phyloP scores from a whole-genome alignment of 2,329 filamentous ascomycete species.

The Ustulina deusta region DNA sequence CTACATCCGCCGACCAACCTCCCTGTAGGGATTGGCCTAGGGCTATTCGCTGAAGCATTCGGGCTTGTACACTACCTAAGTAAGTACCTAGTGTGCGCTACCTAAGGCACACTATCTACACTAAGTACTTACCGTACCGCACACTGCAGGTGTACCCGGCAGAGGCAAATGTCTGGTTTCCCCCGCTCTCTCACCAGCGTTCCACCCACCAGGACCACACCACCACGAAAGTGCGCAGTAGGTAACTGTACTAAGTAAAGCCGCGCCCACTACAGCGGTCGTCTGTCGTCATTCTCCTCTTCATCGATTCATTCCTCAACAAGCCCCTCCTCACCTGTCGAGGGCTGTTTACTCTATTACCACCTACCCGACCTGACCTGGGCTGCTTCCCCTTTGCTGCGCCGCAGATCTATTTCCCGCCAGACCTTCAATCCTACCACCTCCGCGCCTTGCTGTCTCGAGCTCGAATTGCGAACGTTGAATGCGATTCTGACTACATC shows the following conservation, averaged over 20 bases:
- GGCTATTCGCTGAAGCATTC: conserved; percentile 1
- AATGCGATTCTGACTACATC: conserved; percentile 18
- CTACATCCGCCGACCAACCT: not conserved
- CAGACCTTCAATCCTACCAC: conserved; percentile 15
- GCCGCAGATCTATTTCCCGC: conserved; percentile 20
- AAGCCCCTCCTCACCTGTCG: conserved; percentile 13
- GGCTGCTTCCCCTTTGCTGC: conserved; percentile 23
- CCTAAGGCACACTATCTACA: not conserved
- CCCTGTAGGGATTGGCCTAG: not conserved
- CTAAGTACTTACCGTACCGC: not conserved
- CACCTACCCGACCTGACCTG: conserved; percentile 2
- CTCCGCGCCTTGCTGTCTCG: conserved; percentile 18
- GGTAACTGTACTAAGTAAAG: conserved; percentile 12
- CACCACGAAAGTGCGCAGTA: conserved; percentile 1
- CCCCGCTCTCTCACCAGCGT: conserved; percentile 32
- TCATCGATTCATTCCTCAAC: conserved; percentile 27
- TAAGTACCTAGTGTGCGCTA: not conserved
- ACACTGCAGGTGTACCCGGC: conserved; percentile 10
- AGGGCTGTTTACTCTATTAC: conserved; percentile 22
- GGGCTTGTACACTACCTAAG: not conserved
- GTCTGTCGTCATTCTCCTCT: conserved; percentile 39
- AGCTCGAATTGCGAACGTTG: conserved; percentile 32
- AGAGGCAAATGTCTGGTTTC: conserved; percentile 22
- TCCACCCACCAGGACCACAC: conserved; percentile 11
- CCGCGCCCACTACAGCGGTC: conserved; percentile 34